phyloP scores from a whole-genome alignment of 345 rosid species.

The Eucalyptus victrix region DNA sequence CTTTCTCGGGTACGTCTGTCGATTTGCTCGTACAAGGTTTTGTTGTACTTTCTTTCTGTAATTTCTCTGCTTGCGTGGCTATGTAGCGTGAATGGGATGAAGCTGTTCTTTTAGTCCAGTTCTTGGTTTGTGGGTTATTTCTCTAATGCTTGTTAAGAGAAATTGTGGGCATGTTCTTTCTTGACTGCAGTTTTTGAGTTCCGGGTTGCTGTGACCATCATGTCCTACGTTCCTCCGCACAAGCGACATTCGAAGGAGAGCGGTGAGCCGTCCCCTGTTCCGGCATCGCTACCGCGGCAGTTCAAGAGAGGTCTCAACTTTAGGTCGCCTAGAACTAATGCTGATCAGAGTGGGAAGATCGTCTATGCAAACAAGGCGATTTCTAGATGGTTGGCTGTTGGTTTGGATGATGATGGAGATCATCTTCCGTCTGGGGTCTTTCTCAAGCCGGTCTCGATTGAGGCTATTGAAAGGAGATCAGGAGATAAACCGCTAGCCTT shows the following conservation, averaged over 20 bases:
- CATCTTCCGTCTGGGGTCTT: neutral
- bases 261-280: neutral
- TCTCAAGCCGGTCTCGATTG: neutral
- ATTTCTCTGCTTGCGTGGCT: neutral
- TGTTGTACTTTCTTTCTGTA: neutral
- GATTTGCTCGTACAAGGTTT: neutral
- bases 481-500: conserved; percentile 5
- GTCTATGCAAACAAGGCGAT: conserved; percentile 1
- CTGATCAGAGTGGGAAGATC: neutral
- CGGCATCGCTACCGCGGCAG: neutral
- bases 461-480: neutral
- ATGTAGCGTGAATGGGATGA: neutral
- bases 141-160: neutral
- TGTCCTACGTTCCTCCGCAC: conserved; percentile 19
- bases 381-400: conserved; percentile 4
- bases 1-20: neutral
- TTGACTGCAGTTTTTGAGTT: neutral
- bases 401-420: neutral
- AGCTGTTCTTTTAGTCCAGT: neutral
- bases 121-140: neutral
- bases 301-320: neutral
- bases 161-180: neutral
- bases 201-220: neutral
- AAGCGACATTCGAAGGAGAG: conserved; percentile 1
- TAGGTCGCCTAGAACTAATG: neutral